Evolutionary conservation across 23 red algal species (phyloP), one percentile per base, ranked within the genome.

Genomic region (Rhodosorus marinus): DNA sequence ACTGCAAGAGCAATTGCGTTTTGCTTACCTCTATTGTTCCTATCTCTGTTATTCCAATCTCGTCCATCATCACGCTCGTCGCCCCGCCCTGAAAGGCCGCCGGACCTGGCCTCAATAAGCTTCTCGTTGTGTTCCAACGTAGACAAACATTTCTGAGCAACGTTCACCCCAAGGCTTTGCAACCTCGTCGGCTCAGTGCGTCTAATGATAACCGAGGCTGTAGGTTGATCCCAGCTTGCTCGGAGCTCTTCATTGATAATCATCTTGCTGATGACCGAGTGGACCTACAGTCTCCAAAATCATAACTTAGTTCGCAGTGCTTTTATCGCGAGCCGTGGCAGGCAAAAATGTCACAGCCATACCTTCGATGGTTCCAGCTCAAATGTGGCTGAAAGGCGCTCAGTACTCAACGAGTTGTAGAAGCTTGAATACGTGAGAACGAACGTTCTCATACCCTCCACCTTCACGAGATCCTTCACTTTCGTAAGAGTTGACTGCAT

Each of bases 191-290:
- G 83, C 56, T 92, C 83, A 20, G 59, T 67, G 43, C 72, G 45
- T 30, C 72, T 56, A 35, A 80, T 80, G 36, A 92, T 64, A 14
- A 92, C 59, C 20, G 65, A 80, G 0, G 67, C 83, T 9, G 67
- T 92, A n/a, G 83, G 83, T 58, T 92, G 83, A 40, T 92, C 72
- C 83, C 83, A 92, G 34, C 62, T 70, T 3, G 83, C 83, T 23
- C 59, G 33, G 47, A 92, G 57, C 47, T 92, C 83, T 33, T 55
- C 52, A 69, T 92, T 79, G 17, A 92, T 79, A 56, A 92, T 92
- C 83, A 92, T 92, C 34, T 92, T 92, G 4, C 65, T 74, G 9
- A 92, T 28, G 3, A 80, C 64, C 49, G 83, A 92, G 51, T 92
- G 83, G 23, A 92, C 73, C 51, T n/a, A n/a, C n/a, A n/a, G n/a